Conservation (phyloP, 768 basidiomycete genomes). For the Leccinellum albellum region DNA sequence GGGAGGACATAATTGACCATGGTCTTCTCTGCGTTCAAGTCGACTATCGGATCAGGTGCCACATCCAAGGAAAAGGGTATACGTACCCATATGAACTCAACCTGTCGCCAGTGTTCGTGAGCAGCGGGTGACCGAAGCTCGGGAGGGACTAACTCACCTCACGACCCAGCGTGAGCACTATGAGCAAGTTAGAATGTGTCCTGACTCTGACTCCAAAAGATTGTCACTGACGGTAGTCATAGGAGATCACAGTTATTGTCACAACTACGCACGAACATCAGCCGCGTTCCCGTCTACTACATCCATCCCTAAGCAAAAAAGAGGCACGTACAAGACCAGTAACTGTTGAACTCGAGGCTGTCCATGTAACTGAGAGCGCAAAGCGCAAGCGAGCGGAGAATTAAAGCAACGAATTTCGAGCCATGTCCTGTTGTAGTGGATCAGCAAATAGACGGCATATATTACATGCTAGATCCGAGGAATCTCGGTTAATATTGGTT, state of each 20-base stretch:
- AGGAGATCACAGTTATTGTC: constrained; percentile 1
- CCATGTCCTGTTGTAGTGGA: neutral
- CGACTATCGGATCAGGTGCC: neutral
- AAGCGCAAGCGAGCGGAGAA: neutral
- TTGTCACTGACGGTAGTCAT: constrained; percentile 6
- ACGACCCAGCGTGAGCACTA: constrained; percentile 2
- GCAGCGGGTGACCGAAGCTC: too few species aligned
- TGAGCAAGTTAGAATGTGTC: neutral
- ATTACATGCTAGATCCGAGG: neutral
- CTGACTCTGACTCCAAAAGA: neutral
- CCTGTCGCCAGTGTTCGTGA: neutral
- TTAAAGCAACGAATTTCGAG: neutral
- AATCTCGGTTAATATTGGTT: neutral
- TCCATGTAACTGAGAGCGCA: neutral
- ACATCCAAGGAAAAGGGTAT: neutral
- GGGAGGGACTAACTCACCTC: constrained; percentile 1
- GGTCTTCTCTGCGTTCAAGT: neutral
- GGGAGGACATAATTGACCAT: constrained; percentile 7
- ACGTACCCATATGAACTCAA: constrained; percentile 4
- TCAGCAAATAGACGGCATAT: neutral
- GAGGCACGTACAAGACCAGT: neutral
- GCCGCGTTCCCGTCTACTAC: neutral
- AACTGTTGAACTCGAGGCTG: neutral
- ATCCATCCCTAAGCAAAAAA: neutral
- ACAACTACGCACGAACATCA: neutral